Base-by-base conservation (phyloP, 139 green algal species). In the Coelastrella sp. region DNA sequence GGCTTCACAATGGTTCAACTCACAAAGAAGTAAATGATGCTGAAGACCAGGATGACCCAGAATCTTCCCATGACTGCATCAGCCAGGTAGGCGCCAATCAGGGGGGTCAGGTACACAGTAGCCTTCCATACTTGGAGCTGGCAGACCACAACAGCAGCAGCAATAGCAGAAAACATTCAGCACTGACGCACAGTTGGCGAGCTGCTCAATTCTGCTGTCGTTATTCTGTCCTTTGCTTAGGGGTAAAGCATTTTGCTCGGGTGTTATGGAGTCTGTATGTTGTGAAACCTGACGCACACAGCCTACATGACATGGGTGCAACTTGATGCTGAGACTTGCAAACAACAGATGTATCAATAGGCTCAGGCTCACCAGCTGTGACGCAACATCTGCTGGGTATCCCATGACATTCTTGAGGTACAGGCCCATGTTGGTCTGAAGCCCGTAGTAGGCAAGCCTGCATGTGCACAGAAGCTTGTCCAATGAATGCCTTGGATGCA, bases 31-130 rank as follows among this genome's bases (percentile, higher is more conserved):
- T 84, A 98, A 66, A 98, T 92, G 84, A 81, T 37, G 11, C 92
- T 96, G 77, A 98, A 97, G 41, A 96, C 78, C 45, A 98, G 79
- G 79, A 98, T 98, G 64, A 95, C 98, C 51, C 91, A 91, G 88
- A 98, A 98, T 17, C 96, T 43, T 15, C 95, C 95, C 94, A 93
- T 92, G n/a, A 83, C 45, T 0, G 91, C 91, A 83, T 98, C 95
- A 25, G 93, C 94, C 82, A 98, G 88, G 87, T 91, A 96, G 9
- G 96, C 95, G 25, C 95, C 95, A 34, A 98, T 72, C 27, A 98
- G 85, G 19, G 95, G 95, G 0, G 95, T 96, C 11, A 96, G 74
- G 90, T 98, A 98, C 80, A 83, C 94, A 94, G 21, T 94, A 93
- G 45, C 96, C 94, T 69, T 80, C 72, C 72, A 80, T 21, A 80